Percentiles rank a stretch among this genome's conserved stretches.
phyloP scores from a whole-genome alignment of 169 alveolate species.

The Eimeria nieschulzi region DNA sequence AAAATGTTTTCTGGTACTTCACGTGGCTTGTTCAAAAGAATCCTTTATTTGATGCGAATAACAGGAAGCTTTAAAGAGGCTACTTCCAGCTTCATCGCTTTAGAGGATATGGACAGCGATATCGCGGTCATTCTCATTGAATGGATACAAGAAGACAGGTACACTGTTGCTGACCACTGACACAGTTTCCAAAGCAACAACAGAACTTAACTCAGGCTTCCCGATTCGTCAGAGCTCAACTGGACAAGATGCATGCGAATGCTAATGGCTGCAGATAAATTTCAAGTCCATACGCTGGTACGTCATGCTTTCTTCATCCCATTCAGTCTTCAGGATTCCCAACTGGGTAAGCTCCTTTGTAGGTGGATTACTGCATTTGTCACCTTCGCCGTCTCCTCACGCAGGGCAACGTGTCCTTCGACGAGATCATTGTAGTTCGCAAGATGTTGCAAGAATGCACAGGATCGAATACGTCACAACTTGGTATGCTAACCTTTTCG shows the following conservation, averaged over 20 bases:
- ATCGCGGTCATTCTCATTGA: slow-evolving; percentile 67
- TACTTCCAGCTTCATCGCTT: slow-evolving; percentile 53
- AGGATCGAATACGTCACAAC: slow-evolving; percentile 56
- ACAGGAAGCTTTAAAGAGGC: slow-evolving; percentile 74
- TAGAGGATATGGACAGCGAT: slow-evolving; percentile 68
- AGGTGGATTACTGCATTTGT: slow-evolving; percentile 72
- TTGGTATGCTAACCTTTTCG: slow-evolving; percentile 33
- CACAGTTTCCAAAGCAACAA: neutral
- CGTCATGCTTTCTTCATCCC: neutral
- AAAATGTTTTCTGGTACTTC: slow-evolving; percentile 67
- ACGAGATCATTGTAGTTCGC: slow-evolving; percentile 65
- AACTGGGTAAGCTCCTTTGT: neutral
- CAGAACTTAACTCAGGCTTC: slow-evolving; percentile 25
- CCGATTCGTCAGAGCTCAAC: slow-evolving; percentile 65
- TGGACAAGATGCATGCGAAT: slow-evolving; percentile 65
- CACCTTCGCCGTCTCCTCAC: slow-evolving; percentile 75
- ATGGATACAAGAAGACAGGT: slow-evolving; percentile 76
- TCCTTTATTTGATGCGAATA: neutral
- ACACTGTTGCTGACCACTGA: neutral
- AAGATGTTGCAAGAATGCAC: slow-evolving; percentile 67
- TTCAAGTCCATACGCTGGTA: slow-evolving; percentile 68
- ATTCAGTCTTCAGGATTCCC: too few species aligned
- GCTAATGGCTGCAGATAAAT: slow-evolving; percentile 71
- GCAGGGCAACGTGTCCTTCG: slow-evolving; percentile 68
- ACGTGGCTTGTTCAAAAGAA: neutral